Conservation (phyloP, 768 basidiomycete species). For the Phanerochaete carnosa region DNA sequence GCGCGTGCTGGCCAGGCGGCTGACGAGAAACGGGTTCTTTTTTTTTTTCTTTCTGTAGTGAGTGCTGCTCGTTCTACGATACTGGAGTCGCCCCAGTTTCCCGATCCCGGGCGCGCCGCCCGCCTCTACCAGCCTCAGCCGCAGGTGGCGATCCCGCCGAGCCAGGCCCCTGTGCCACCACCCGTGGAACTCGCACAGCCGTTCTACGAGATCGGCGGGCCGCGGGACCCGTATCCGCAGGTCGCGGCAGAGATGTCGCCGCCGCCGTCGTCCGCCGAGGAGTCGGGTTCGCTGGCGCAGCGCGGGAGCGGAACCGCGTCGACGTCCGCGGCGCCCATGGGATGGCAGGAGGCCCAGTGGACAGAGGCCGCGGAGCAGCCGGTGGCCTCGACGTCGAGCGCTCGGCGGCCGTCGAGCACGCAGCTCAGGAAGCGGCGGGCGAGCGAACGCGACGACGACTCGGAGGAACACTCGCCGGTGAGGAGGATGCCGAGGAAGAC, state of each 20-base stretch:
- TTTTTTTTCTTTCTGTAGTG: not conserved
- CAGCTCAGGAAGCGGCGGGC: slow-evolving; percentile 5
- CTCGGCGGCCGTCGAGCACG: not conserved
- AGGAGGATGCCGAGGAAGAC: slow-evolving; percentile 38
- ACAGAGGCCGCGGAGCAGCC: not conserved
- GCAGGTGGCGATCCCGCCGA: not conserved
- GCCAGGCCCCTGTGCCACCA: not conserved
- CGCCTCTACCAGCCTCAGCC: not conserved
- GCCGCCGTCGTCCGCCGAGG: not conserved
- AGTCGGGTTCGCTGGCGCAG: not conserved
- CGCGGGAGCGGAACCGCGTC: not conserved
- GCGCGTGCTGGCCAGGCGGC: not conserved
- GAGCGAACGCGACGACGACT: slow-evolving; percentile 4
- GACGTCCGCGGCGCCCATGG: not conserved
- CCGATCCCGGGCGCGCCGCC: not conserved
- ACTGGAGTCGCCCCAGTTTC: not conserved
- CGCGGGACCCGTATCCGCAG: not conserved
- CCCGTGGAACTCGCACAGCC: not conserved
- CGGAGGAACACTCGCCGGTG: slow-evolving; percentile 1
- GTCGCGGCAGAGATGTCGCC: not conserved
- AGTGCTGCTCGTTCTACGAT: slow-evolving; percentile 7
- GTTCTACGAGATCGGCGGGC: not conserved
- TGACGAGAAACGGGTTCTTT: not conserved
- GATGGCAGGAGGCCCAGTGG: not conserved
- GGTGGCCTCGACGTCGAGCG: not conserved